Conservation (phyloP, 768 basidiomycete species). For the Hebeloma cylindrosporum region DNA sequence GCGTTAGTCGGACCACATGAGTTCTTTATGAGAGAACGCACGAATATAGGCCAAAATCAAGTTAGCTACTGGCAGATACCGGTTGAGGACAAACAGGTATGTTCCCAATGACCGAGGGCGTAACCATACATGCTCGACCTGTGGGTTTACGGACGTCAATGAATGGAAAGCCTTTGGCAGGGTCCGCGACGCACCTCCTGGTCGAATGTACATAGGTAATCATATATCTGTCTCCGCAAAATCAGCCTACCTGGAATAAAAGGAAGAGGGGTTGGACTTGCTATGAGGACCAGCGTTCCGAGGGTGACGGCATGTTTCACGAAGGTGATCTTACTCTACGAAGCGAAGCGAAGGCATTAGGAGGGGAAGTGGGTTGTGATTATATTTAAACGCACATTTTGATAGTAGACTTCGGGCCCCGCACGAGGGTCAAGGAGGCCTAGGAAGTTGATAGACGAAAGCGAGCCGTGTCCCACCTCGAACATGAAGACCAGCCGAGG, state of each 20-base stretch:
- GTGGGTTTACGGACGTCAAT: not conserved
- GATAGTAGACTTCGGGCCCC: no score
- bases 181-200: constrained; percentile 11
- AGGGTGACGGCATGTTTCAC: no score
- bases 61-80: constrained; percentile 23
- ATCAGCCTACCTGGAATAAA: constrained; percentile 1
- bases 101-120: constrained; percentile 14
- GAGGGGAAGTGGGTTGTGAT: no score
- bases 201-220: constrained; percentile 24
- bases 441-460: no score
- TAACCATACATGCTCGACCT: constrained; percentile 22
- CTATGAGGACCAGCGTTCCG: no score
- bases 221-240: constrained; percentile 15
- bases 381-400: no score
- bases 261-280: no score
- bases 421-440: no score
- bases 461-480: no score
- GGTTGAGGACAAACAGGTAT: constrained; percentile 18
- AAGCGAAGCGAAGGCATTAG: no score
- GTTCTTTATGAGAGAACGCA: constrained; percentile 3
- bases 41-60: constrained; percentile 13
- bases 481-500: no score
- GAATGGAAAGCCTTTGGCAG: not conserved
- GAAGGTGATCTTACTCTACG: no score
- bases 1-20: not conserved